These are phyloP conservation scores for Pestalotiopsis sp. DNA, from an alignment of 2,329 filamentous ascomycete species.

Conservation along the genomic window DNA sequence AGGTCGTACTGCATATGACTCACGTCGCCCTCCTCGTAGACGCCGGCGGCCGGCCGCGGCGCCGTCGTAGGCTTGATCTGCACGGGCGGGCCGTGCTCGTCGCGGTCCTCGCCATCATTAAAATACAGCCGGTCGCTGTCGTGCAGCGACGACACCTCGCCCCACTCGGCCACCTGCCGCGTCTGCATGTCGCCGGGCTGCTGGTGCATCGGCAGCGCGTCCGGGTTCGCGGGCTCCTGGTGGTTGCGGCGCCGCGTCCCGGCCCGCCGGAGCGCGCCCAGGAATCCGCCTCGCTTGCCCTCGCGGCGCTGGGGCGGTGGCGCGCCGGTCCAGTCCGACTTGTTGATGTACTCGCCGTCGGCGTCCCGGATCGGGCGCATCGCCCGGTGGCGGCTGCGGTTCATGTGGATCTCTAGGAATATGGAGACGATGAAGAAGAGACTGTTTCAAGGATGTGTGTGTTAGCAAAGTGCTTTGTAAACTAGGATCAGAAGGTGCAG, in stretches of 20 bases:
- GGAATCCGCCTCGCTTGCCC: not conserved
- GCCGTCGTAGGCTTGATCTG: slow-evolving; percentile 6
- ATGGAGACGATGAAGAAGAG: slow-evolving; percentile 9
- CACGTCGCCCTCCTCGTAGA: not conserved
- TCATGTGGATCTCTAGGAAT: slow-evolving; percentile 7
- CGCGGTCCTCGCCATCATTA: not conserved
- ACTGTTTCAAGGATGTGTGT: not conserved
- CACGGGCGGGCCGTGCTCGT: slow-evolving; percentile 2
- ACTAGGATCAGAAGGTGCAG: not conserved
- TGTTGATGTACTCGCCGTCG: slow-evolving; percentile 8
- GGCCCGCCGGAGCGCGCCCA: not conserved
- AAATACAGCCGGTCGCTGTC: slow-evolving; percentile 7
- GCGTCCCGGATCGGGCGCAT: not conserved
- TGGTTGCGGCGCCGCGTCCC: not conserved
- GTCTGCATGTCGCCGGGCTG: slow-evolving; percentile 7
- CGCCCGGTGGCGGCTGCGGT: not conserved
- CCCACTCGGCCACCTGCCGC: not conserved
- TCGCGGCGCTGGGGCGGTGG: not conserved
- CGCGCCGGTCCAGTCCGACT: not conserved
- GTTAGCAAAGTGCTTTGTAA: not conserved
- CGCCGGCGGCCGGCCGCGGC: not conserved
- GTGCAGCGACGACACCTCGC: slow-evolving; percentile 5
- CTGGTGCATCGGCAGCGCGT: slow-evolving; percentile 2
- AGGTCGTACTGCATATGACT: slow-evolving; percentile 2
- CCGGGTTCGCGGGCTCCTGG: not conserved